Percentiles rank a stretch among this genome's conserved stretches.
Evolutionary conservation across 192 early-diverging fungal species (phyloP).

Genomic region (Rhizoclosmatium sp.): DNA sequence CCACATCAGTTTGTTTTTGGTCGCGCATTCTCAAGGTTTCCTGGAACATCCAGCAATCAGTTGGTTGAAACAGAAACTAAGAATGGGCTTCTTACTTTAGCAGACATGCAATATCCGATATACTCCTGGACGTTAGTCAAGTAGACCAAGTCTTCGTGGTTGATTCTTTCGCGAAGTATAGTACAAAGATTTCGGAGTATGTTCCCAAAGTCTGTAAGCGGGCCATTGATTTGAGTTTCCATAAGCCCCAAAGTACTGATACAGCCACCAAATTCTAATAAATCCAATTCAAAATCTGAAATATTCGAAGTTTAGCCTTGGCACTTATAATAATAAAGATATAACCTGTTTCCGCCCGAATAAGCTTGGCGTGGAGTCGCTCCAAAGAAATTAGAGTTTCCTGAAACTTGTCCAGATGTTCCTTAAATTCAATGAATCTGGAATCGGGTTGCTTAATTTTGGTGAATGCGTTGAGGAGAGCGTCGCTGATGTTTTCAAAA

Average conservation of each 20-base stretch:
- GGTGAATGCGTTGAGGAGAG: conserved; percentile 84
- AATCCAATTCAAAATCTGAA: conserved; percentile 78
- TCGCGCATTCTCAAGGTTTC: conserved; percentile 82
- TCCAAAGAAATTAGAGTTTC: conserved; percentile 90
- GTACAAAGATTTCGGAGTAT: conserved; percentile 73
- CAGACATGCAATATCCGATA: conserved; percentile 79
- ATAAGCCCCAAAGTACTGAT: conserved; percentile 79
- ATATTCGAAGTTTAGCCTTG: neutral
- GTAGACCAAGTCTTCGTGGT: conserved; percentile 73
- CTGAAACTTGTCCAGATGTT: conserved; percentile 82
- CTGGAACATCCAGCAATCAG: conserved; percentile 38
- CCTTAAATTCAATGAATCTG: conserved; percentile 83
- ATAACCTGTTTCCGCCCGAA: conserved; percentile 74
- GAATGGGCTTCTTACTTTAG: conserved; percentile 60
- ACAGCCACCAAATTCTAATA: conserved; percentile 80
- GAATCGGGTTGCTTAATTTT: conserved; percentile 91
- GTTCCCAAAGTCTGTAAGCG: conserved; percentile 78
- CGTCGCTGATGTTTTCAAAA: conserved; percentile 86
- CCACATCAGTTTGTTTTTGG: conserved; percentile 96
- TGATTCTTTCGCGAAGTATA: conserved; percentile 68
- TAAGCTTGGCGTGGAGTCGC: conserved; percentile 69
- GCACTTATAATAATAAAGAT: neutral
- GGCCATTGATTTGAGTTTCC: conserved; percentile 85
- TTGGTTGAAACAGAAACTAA: neutral
- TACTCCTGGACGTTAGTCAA: conserved; percentile 86